Conservation (phyloP, 2,329 filamentous ascomycete species). For the Colletotrichum sp. region DNA sequence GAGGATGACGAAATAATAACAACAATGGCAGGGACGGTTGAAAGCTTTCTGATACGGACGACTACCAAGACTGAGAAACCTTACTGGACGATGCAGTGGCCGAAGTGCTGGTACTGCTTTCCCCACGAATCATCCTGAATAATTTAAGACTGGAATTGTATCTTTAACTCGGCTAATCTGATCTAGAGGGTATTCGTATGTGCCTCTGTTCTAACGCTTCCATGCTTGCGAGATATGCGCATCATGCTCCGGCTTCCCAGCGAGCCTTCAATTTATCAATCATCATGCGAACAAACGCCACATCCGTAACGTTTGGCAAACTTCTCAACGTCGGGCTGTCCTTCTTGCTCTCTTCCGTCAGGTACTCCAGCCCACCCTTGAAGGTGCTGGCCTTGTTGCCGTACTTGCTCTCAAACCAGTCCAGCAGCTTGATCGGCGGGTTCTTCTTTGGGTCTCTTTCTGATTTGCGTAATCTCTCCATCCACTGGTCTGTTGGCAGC, state of each 20-base stretch:
- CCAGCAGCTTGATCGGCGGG: constrained; percentile 55
- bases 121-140: neutral
- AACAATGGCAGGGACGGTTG: too few relatives aligned
- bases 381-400: neutral
- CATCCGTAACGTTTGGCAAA: neutral
- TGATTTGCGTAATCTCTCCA: constrained; percentile 33
- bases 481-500: constrained; percentile 27
- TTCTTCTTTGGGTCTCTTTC: constrained; percentile 56
- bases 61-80: too few relatives aligned
- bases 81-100: too few relatives aligned
- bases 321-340: neutral
- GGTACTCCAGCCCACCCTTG: neutral
- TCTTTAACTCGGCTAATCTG: neutral
- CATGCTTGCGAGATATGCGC: neutral
- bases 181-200: neutral
- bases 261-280: neutral
- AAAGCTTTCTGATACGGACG: too few relatives aligned
- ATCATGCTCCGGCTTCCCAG: neutral
- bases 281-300: neutral
- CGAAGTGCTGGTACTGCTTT: too few relatives aligned
- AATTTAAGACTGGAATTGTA: fast-evolving
- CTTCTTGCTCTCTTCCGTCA: neutral
- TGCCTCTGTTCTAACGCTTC: neutral
- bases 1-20: too few relatives aligned
- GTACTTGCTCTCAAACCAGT: constrained; percentile 46